Percentiles rank a stretch among this genome's conserved stretches.
Evolutionary conservation across 208 protist species (phyloP).

Genomic region (Herpetomonas tarakana): DNA sequence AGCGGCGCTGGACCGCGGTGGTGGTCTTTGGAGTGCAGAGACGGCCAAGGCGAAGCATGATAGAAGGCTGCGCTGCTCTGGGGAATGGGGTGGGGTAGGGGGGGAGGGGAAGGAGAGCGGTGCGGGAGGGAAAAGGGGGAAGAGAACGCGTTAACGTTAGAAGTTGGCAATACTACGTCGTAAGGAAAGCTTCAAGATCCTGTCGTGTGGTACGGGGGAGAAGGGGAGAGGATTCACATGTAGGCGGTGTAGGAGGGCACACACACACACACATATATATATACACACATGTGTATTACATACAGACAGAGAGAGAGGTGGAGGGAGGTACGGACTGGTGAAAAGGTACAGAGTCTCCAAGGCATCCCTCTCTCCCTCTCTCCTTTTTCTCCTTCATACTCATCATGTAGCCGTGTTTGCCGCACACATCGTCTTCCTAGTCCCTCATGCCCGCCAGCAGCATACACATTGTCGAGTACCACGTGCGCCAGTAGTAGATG

Average conservation of each 20-base stretch:
- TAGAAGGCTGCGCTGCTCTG: background rate
- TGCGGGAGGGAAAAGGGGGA: constrained; percentile 6
- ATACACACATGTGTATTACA: background rate
- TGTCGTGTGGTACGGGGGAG: no score
- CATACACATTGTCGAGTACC: constrained; percentile 47
- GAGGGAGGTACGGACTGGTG: constrained; percentile 7
- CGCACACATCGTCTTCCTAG: no score
- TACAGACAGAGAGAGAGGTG: constrained; percentile 6
- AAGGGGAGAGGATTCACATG: no score
- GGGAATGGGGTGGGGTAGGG: constrained; percentile 1
- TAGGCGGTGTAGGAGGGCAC: constrained; percentile 2
- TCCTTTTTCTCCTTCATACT: no score
- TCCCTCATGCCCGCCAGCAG: constrained; percentile 27
- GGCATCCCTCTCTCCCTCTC: no score
- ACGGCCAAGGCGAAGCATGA: constrained; percentile 77
- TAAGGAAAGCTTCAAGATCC: no score
- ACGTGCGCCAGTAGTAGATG: constrained; percentile 44
- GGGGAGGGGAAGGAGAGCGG: background rate
- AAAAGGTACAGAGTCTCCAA: background rate
- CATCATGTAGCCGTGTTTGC: no score
- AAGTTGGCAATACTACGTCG: no score
- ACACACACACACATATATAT: background rate
- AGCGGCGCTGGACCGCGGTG: constrained; percentile 64
- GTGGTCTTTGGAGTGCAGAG: constrained; percentile 51
- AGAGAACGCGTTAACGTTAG: no score